Conservation (phyloP, 345 rosid genomes). For the Cardiospermum halicacabum region DNA sequence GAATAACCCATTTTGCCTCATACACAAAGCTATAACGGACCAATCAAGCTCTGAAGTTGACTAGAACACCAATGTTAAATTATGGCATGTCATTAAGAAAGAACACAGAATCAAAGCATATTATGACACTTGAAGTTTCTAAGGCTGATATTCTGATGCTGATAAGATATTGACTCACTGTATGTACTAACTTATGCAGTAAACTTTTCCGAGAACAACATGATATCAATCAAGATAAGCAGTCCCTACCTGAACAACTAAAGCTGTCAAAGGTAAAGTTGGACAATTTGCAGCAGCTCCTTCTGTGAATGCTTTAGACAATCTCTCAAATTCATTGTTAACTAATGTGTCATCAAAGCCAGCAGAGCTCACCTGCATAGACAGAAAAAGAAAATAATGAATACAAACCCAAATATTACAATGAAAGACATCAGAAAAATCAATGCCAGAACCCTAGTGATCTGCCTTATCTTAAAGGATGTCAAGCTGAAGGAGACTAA, state of each 20-base stretch:
- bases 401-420: slow-evolving; percentile 1
- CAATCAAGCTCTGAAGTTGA: not conserved
- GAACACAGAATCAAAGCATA: not conserved
- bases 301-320: slow-evolving; percentile 59
- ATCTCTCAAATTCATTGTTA: slow-evolving; percentile 53
- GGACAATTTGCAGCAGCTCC: slow-evolving; percentile 68
- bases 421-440: slow-evolving; percentile 3
- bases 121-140: not conserved
- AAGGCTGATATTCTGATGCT: not conserved
- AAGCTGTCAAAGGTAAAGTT: slow-evolving; percentile 66
- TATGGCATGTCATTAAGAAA: not conserved
- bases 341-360: slow-evolving; percentile 47
- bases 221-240: not conserved
- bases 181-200: not conserved
- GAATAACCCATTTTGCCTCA: not conserved
- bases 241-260: slow-evolving; percentile 76
- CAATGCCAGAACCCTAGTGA: slow-evolving; percentile 8
- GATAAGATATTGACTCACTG: not conserved
- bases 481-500: not conserved
- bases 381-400: slow-evolving; percentile 3
- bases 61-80: not conserved
- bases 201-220: not conserved
- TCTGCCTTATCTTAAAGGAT: not conserved
- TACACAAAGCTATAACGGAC: not conserved
- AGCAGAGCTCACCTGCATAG: slow-evolving; percentile 46